Evolutionary conservation across 257 asterid species (phyloP).

Genomic region (Capsicum pubescens): DNA sequence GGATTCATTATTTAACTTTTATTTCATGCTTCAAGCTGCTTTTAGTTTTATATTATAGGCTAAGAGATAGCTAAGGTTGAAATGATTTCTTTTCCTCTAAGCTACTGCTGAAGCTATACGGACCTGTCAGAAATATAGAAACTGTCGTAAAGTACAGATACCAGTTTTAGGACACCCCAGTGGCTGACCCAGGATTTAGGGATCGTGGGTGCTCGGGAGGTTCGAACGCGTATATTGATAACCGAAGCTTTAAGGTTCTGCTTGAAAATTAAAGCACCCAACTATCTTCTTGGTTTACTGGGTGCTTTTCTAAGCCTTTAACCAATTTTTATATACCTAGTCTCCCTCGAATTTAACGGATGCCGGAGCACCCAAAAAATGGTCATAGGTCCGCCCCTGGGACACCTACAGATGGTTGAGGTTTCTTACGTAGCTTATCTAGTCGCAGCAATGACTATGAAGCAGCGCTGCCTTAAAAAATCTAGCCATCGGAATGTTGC

Average conservation of each 20-base stretch:
- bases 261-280: too few species aligned
- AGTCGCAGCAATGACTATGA: neutral
- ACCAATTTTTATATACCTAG: too few species aligned
- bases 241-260: too few species aligned
- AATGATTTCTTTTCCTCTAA: neutral
- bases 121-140: neutral
- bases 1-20: neutral
- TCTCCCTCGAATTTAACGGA: too few species aligned
- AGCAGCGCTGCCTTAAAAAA: neutral
- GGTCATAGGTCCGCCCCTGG: too few species aligned
- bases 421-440: neutral
- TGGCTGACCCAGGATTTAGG: too few species aligned
- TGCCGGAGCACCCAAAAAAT: too few species aligned
- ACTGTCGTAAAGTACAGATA: neutral
- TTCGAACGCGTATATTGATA: too few species aligned
- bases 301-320: too few species aligned
- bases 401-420: neutral
- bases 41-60: neutral
- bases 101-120: neutral
- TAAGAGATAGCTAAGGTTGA: neutral
- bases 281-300: too few species aligned
- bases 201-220: too few species aligned
- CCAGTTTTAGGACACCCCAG: neutral
- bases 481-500: neutral
- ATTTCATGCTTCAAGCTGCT: conserved; percentile 10